Evolutionary conservation across 805 yeast genomes (phyloP).

Genomic region (Geotrichum ghanense): DNA sequence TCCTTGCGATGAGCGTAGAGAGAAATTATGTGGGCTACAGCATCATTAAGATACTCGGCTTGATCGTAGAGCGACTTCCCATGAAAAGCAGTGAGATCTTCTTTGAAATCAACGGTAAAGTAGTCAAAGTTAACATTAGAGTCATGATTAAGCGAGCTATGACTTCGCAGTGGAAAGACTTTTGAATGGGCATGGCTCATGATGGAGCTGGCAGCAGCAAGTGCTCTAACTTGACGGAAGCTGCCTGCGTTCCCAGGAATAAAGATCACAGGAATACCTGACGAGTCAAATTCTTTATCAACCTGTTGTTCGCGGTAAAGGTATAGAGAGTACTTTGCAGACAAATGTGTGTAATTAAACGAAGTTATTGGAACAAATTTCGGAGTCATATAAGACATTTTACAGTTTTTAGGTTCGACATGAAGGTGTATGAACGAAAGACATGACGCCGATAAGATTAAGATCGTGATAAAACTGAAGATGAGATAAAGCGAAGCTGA

Average conservation of each 20-base stretch:
- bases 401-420: conserved; percentile 33
- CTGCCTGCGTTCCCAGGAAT: conserved; percentile 95
- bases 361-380: conserved; percentile 65
- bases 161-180: conserved; percentile 13
- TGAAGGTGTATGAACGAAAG: conserved; percentile 2
- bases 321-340: conserved; percentile 70
- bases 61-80: conserved; percentile 90
- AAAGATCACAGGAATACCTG: conserved; percentile 74
- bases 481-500: background rate
- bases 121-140: conserved; percentile 47
- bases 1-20: conserved; percentile 37
- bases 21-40: conserved; percentile 61
- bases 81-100: conserved; percentile 92
- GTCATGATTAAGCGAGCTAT: conserved; percentile 14
- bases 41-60: conserved; percentile 87
- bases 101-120: conserved; percentile 88
- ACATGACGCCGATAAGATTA: conserved; percentile 5
- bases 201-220: conserved; percentile 66
- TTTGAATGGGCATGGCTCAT: conserved; percentile 32
- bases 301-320: conserved; percentile 69
- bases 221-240: conserved; percentile 70
- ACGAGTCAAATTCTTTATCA: conserved; percentile 32
- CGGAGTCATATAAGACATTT: conserved; percentile 70
- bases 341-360: conserved; percentile 56
- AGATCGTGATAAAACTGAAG: background rate